Evolutionary conservation across 2,329 filamentous ascomycete genomes (phyloP).

Genomic region (Tympanopsis confertula): DNA sequence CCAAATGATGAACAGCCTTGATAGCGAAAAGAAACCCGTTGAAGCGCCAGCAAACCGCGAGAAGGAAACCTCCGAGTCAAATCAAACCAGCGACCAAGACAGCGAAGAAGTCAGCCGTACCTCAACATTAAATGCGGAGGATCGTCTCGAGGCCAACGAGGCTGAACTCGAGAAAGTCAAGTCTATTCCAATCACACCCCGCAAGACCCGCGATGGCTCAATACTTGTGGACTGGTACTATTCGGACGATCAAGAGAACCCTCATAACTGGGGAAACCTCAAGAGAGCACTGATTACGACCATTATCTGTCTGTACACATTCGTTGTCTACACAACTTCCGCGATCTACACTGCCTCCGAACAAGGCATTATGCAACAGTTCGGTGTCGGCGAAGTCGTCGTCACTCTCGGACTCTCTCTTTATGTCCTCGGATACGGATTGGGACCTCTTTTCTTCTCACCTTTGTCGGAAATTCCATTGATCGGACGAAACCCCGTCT

Average conservation of each 20-base stretch:
- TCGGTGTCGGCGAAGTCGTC: conserved; percentile 35
- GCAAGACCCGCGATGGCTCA: conserved; percentile 11
- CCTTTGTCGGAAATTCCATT: conserved; percentile 56
- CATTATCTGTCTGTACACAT: conserved; percentile 43
- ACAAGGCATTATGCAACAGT: conserved; percentile 35
- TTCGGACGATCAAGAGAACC: conserved; percentile 41
- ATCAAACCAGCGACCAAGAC: conserved; percentile 7
- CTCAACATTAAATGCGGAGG: conserved; percentile 1
- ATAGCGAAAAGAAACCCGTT: conserved; percentile 2
- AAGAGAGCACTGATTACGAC: conserved; percentile 27
- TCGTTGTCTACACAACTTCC: conserved; percentile 39
- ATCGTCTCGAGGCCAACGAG: too few species aligned
- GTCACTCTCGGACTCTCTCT: conserved; percentile 47
- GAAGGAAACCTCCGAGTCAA: conserved; percentile 2
- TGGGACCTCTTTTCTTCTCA: conserved; percentile 54
- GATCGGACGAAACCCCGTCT: conserved; percentile 57
- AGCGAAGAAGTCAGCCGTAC: conserved; percentile 2
- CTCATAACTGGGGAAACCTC: conserved; percentile 37
- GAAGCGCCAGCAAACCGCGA: conserved; percentile 4
- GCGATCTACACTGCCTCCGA: conserved; percentile 33
- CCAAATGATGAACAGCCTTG: conserved; percentile 6
- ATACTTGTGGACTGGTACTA: conserved; percentile 26
- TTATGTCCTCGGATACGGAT: conserved; percentile 52
- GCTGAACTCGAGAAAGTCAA: too few species aligned
- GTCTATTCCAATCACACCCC: conserved; percentile 33